Percentiles rank a stretch among this genome's conserved stretches.
phyloP scores from a whole-genome alignment of 345 rosid species.

The Zanthoxylum bungeanum region DNA sequence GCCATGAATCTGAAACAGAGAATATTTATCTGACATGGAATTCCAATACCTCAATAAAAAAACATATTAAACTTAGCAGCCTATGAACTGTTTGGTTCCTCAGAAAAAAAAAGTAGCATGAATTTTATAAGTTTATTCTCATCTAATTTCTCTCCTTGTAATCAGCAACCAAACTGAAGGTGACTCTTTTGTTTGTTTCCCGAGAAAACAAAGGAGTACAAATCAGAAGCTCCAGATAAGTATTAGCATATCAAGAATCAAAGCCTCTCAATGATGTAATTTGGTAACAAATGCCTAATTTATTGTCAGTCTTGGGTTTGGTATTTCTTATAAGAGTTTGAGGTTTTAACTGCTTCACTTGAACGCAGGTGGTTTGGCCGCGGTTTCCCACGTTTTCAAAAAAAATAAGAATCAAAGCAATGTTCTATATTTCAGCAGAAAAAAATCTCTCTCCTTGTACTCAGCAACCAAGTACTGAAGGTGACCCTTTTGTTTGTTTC shows the following conservation, averaged over 20 bases:
- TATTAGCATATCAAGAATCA: not conserved
- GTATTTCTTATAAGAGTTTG: no score
- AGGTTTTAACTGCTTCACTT: no score
- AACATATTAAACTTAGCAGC: constrained; percentile 9
- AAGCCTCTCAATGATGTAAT: no score
- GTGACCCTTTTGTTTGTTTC: constrained; percentile 12
- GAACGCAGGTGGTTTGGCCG: no score
- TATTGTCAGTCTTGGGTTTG: no score
- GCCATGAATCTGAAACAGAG: constrained; percentile 31
- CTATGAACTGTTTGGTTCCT: constrained; percentile 22
- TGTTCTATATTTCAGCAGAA: not conserved
- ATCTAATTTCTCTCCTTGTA: not conserved
- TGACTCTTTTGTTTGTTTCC: constrained; percentile 13
- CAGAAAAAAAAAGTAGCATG: constrained; percentile 22
- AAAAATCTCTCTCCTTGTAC: constrained; percentile 2
- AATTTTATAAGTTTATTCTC: not conserved
- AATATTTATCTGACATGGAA: constrained; percentile 51
- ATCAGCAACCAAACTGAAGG: constrained; percentile 8
- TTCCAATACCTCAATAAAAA: constrained; percentile 32
- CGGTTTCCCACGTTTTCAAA: no score
- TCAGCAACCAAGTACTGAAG: constrained; percentile 10
- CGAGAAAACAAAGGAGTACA: constrained; percentile 13
- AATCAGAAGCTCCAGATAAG: not conserved
- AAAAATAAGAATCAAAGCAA: not conserved
- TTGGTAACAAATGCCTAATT: no score